A percentile compares a stretch with the other conserved stretches of the same genome.
These are phyloP conservation scores for Cladosporium colombiae DNA, from an alignment of 2,329 filamentous ascomycete species.

Conservation along the genomic window DNA sequence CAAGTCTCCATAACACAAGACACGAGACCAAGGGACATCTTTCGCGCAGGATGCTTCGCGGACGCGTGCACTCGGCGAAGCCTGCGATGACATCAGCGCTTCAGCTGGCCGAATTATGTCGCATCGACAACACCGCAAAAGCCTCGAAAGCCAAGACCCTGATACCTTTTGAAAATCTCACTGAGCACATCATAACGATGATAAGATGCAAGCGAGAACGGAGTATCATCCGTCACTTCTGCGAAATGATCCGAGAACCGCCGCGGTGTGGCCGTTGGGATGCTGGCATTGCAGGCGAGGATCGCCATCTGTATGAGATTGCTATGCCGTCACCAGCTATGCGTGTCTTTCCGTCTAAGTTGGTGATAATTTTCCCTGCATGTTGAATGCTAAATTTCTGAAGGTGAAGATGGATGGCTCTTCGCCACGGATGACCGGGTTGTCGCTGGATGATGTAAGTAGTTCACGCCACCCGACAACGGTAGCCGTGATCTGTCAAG, in stretches of 20 bases:
- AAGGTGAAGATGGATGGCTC: not conserved
- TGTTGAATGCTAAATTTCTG: not conserved
- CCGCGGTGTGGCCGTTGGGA: constrained; percentile 3
- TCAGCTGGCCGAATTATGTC: not conserved
- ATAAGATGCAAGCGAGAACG: not conserved
- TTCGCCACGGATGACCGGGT: not conserved
- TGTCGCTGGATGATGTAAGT: not conserved
- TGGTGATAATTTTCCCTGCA: not conserved
- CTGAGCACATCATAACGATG: not conserved
- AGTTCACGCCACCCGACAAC: not conserved
- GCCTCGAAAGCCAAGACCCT: not conserved
- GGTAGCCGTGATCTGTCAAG: not conserved
- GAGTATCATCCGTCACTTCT: not conserved
- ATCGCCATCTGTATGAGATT: not conserved
- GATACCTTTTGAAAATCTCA: not conserved
- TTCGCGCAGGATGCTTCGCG: not conserved
- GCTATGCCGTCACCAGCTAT: not conserved
- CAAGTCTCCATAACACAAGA: not conserved
- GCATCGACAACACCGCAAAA: not conserved
- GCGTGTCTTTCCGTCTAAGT: not conserved
- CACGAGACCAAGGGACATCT: not conserved
- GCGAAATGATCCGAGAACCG: constrained; percentile 3
- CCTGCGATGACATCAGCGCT: not conserved
- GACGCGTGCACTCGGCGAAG: no score
- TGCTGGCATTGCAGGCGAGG: not conserved